A percentile compares a stretch with the other conserved stretches of the same genome.
Conservation (phyloP, 371 early-diverging fungal species). For the Apophysomyces ossiformis region DNA sequence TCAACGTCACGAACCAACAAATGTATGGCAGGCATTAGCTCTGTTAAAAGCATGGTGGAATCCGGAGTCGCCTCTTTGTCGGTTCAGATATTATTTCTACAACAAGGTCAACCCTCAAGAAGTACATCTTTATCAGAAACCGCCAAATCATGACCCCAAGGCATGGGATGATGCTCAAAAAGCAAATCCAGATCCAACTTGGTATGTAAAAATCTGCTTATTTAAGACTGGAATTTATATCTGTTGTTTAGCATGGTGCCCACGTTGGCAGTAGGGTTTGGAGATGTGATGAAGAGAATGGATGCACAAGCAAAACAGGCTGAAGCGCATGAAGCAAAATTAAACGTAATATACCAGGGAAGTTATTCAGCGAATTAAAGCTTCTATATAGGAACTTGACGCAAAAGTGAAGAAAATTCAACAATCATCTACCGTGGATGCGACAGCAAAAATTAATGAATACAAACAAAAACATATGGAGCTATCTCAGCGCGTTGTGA, state of each 20-base stretch:
- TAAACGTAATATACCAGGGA: slow-evolving; percentile 38
- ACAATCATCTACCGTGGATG: slow-evolving; percentile 65
- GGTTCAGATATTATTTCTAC: slow-evolving; percentile 91
- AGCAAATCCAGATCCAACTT: slow-evolving; percentile 84
- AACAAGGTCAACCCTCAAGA: slow-evolving; percentile 85
- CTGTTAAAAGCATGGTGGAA: slow-evolving; percentile 80
- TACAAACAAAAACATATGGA: slow-evolving; percentile 77
- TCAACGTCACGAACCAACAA: slow-evolving; percentile 41
- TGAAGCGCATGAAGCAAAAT: slow-evolving; percentile 35
- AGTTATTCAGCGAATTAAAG: background rate
- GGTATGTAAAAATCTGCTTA: slow-evolving; percentile 40
- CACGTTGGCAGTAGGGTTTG: slow-evolving; percentile 89
- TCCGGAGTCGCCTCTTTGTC: slow-evolving; percentile 76
- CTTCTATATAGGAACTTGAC: slow-evolving; percentile 49
- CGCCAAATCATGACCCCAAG: slow-evolving; percentile 72
- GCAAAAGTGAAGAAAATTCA: slow-evolving; percentile 69
- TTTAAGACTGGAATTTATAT: background rate
- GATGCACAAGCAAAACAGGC: slow-evolving; percentile 71
- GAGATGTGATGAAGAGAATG: slow-evolving; percentile 83
- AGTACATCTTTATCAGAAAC: slow-evolving; percentile 75
- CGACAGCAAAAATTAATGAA: slow-evolving; percentile 65
- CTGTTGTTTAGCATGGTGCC: slow-evolving; percentile 68
- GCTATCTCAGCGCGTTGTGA: slow-evolving; percentile 76
- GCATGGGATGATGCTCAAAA: slow-evolving; percentile 82
- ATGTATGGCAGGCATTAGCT: slow-evolving; percentile 62